Base-by-base conservation (phyloP, 148 eudicot species). In the Vaccinium myrtillus region DNA sequence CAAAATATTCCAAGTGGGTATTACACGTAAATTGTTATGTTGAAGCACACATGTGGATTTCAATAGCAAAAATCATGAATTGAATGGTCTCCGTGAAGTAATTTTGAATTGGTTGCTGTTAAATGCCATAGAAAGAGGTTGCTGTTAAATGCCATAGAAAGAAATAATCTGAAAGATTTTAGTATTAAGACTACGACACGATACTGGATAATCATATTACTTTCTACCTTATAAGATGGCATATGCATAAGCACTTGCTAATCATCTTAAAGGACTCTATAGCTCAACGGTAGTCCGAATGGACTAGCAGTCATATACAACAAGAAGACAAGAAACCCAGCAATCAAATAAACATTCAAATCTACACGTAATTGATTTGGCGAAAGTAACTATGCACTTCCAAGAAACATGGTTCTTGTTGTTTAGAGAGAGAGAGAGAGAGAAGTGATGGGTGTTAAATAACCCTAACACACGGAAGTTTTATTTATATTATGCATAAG, bases 1-100 rank as follows among this genome's bases (percentile, higher is more conserved):
- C 87, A 88, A 85, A 1, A 46, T 51, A 77, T 36, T 59, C 54
- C 27, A 77, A 81, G 75, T 43, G 23, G 39, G 32, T 54, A 50
- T 70, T 79, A 79, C 25, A 82, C 16, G 48, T 23, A 63, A 43
- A 15, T 75, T 51, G 4, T 53, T 53, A 12, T 4, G 43, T 54
- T 54, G 25, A 19, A 30, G 36, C 30, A 12, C n/a, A 3, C 49
- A 63, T 21, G 46, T 23, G 23, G 36, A 59, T 36, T 58, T 14
- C 25, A 80, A 36, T 11, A 58, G 27, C 7, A 14, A 23, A 76
- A 19, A 36, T 39, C 19, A 11, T 0, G 46, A 80, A 58, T 8
- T 39, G 30, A n/a, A 80, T 58, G 69, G n/a, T 61, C 73, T 21
- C 1, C 0, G 1, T 2, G 21, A 59, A 39, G 54, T 21, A 56